These are phyloP conservation scores for Gynandropsis gynandra DNA, from an alignment of 345 rosid species.

Conservation along the genomic window DNA sequence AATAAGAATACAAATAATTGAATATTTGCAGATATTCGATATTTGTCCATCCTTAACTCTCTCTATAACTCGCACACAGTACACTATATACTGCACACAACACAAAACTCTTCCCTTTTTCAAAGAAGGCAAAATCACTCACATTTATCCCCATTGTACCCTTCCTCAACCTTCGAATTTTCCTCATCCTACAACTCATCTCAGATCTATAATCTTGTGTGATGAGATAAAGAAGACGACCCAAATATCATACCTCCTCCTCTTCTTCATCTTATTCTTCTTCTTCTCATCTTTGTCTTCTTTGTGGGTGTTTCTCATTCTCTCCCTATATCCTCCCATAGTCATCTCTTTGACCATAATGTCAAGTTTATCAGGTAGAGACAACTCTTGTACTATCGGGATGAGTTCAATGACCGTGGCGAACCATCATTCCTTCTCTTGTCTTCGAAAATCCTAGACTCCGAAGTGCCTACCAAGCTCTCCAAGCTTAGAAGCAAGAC, in stretches of 20 bases:
- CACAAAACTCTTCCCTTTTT: too few species aligned
- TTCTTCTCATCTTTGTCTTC: constrained; percentile 19
- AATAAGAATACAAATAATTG: too few species aligned
- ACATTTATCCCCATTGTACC: constrained; percentile 7
- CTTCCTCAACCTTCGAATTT: constrained; percentile 21
- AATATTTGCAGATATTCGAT: too few species aligned
- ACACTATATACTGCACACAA: too few species aligned
- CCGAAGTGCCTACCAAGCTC: constrained; percentile 61
- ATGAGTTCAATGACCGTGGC: constrained; percentile 78
- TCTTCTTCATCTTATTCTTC: too few species aligned
- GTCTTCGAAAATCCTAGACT: constrained; percentile 55
- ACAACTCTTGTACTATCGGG: constrained; percentile 84
- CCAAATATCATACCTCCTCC: too few species aligned
- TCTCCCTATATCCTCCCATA: constrained; percentile 28
- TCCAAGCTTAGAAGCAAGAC: constrained; percentile 88
- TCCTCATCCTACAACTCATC: constrained; percentile 7
- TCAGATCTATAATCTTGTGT: constrained; percentile 49
- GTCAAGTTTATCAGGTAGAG: constrained; percentile 54
- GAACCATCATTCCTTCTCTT: constrained; percentile 65
- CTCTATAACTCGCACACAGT: too few species aligned
- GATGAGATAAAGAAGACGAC: constrained; percentile 66
- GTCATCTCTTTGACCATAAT: constrained; percentile 47
- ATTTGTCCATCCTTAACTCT: too few species aligned
- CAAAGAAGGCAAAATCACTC: background rate
- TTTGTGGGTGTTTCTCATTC: constrained; percentile 22